phyloP scores from a whole-genome alignment of 163 green algal genomes.

The Chlamydomonas reinhardtii region DNA sequence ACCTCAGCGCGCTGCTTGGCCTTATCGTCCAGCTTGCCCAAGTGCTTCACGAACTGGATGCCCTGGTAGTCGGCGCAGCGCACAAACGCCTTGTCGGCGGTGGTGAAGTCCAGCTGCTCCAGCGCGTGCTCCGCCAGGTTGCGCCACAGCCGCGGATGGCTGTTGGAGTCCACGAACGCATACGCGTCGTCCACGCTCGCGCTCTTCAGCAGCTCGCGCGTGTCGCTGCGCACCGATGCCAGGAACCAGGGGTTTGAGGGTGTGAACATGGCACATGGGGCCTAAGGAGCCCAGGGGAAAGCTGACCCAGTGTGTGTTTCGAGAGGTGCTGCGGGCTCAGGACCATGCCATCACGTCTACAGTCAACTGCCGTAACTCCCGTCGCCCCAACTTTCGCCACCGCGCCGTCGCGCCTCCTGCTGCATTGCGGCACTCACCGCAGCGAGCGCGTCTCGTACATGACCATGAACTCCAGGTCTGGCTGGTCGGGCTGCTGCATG shows the following conservation, averaged over 20 bases:
- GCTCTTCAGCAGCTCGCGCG: conserved; percentile 73
- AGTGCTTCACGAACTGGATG: conserved; percentile 86
- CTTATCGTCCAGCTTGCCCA: conserved; percentile 72
- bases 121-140: conserved; percentile 86
- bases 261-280: too few relatives aligned
- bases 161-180: conserved; percentile 79
- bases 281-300: too few relatives aligned
- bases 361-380: too few relatives aligned
- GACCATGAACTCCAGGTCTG: conserved; percentile 73
- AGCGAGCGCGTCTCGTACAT: conserved; percentile 79
- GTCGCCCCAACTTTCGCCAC: too few relatives aligned
- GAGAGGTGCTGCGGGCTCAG: too few relatives aligned
- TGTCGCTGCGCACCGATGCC: conserved; percentile 59
- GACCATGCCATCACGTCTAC: too few relatives aligned
- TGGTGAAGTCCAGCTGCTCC: conserved; percentile 74
- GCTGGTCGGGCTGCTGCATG: conserved; percentile 78
- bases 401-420: too few relatives aligned
- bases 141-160: conserved; percentile 80
- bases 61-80: conserved; percentile 74
- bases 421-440: conserved; percentile 33
- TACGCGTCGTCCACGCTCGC: conserved; percentile 74
- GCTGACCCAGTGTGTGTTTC: too few relatives aligned
- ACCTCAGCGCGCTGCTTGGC: conserved; percentile 85
- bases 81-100: conserved; percentile 86
- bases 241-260: too few relatives aligned